phyloP scores from a whole-genome alignment of 306 rosid genomes.

The Fragaria nilgerrensis region DNA sequence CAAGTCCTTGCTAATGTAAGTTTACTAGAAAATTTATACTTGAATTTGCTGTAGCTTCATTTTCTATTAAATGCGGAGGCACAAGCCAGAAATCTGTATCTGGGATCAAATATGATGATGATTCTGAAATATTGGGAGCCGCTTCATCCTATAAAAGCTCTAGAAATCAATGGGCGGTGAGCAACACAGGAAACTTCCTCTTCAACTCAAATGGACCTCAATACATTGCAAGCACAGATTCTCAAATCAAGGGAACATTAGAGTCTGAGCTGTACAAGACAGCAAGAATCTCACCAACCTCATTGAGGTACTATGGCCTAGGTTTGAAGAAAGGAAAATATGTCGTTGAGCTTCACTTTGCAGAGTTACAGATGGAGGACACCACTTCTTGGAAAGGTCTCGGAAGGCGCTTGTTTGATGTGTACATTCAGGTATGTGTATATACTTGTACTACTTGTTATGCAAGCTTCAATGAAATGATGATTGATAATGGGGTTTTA shows the following conservation, averaged over 20 bases:
- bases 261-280: constrained; percentile 36
- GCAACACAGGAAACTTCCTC: constrained; percentile 31
- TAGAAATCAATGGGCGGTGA: constrained; percentile 26
- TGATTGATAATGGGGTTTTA: constrained; percentile 7
- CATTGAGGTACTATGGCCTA: constrained; percentile 39
- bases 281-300: constrained; percentile 38
- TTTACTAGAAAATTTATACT: neutral
- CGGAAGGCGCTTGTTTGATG: constrained; percentile 39
- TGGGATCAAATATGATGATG: constrained; percentile 24
- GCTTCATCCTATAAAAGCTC: constrained; percentile 29
- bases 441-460: neutral
- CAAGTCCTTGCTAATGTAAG: neutral
- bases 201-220: constrained; percentile 34
- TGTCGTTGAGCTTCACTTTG: constrained; percentile 38
- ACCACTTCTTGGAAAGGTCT: constrained; percentile 37
- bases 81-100: constrained; percentile 21
- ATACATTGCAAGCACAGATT: constrained; percentile 21
- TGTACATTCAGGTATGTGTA: constrained; percentile 39
- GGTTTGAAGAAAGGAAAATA: constrained; percentile 30
- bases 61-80: constrained; percentile 39
- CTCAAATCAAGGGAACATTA: constrained; percentile 31
- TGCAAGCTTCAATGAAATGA: neutral
- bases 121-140: constrained; percentile 31
- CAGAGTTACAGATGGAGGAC: constrained; percentile 37
- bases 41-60: constrained; percentile 27